These are phyloP conservation scores for Daedaleopsis sinensis DNA, from an alignment of 768 basidiomycete genomes.

Conservation along the genomic window DNA sequence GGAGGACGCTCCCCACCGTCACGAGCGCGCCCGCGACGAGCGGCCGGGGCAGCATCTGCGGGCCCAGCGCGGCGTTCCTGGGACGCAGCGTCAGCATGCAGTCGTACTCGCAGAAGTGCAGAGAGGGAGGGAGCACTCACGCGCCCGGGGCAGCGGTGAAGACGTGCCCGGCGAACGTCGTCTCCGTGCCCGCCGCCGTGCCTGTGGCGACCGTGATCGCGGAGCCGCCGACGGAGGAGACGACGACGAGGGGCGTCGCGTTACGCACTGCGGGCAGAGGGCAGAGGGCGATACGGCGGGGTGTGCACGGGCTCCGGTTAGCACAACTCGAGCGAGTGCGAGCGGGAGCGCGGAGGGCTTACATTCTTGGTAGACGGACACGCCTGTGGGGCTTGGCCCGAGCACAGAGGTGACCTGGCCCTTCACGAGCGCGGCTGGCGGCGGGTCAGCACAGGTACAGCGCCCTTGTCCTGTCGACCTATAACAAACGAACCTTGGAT, in stretches of 20 bases:
- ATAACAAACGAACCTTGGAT: neutral
- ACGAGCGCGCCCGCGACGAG: conserved; percentile 19
- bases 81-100: neutral
- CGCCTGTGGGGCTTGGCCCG: conserved; percentile 19
- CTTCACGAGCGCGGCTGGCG: conserved; percentile 17
- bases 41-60: conserved; percentile 7
- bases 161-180: conserved; percentile 25
- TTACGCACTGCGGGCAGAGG: conserved; percentile 6
- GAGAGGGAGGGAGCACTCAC: conserved; percentile 1
- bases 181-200: conserved; percentile 9
- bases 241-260: conserved; percentile 26
- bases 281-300: no score
- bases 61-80: neutral
- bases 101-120: neutral
- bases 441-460: neutral
- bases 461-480: neutral
- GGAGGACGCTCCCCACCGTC: conserved; percentile 20
- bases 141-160: conserved; percentile 19
- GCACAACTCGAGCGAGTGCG: neutral
- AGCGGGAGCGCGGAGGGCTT: neutral
- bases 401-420: conserved; percentile 17
- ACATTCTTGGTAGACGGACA: conserved; percentile 22
- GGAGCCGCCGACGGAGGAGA: conserved; percentile 23
- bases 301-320: neutral
- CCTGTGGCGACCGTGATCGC: conserved; percentile 27